These are phyloP conservation scores for Septoria linicola DNA, from an alignment of 2,329 filamentous ascomycete genomes.

Conservation along the genomic window DNA sequence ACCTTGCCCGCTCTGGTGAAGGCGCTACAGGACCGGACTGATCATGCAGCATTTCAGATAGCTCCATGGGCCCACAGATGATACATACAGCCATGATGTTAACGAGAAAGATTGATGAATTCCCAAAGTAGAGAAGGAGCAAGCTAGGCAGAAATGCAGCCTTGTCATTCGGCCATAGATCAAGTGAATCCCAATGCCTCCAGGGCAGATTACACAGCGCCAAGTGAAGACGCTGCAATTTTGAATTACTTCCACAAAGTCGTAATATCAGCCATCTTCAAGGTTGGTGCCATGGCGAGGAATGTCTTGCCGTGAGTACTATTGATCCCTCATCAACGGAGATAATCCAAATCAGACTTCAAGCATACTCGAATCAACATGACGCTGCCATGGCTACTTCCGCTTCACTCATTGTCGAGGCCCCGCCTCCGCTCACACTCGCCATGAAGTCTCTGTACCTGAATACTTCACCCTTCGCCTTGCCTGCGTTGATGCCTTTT, in stretches of 20 bases:
- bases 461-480: constrained; percentile 77
- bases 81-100: too few species aligned
- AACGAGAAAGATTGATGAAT: not conserved
- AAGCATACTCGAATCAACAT: not conserved
- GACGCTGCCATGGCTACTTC: constrained; percentile 20
- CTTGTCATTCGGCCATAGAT: too few species aligned
- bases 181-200: too few species aligned
- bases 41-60: not conserved
- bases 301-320: not conserved
- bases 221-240: too few species aligned
- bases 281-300: not conserved
- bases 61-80: constrained; percentile 4
- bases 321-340: not conserved
- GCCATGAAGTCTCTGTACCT: constrained; percentile 88
- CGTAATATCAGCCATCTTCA: not conserved
- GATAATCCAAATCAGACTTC: too few species aligned
- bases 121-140: too few species aligned
- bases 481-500: constrained; percentile 51
- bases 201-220: too few species aligned
- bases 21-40: constrained; percentile 20
- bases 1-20: constrained; percentile 40
- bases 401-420: constrained; percentile 4
- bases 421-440: constrained; percentile 40
- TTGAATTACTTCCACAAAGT: not conserved
- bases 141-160: too few species aligned